Conservation (phyloP, 169 alveolate genomes). For the Cryptosporidium baileyi region DNA sequence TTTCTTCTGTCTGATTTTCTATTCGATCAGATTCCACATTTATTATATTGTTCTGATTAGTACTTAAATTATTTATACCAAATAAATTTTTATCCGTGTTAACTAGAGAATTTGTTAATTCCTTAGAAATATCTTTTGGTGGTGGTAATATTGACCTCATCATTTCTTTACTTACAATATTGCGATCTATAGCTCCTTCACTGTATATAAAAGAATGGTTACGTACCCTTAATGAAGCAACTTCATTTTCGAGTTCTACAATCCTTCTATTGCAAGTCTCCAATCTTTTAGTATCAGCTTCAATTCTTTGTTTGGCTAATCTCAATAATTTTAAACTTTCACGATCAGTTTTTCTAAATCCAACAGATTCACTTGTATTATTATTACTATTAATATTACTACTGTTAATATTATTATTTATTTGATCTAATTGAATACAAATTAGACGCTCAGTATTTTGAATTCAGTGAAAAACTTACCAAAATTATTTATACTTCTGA, state of each 20-base stretch:
- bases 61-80: not conserved
- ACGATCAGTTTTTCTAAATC: slow-evolving; percentile 72
- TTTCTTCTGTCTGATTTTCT: too few species aligned
- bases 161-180: slow-evolving; percentile 21
- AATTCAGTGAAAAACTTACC: not conserved
- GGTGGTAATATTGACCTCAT: slow-evolving; percentile 36
- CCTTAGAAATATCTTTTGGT: not conserved
- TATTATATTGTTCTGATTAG: too few species aligned
- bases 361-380: slow-evolving; percentile 28
- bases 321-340: slow-evolving; percentile 75
- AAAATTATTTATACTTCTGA: slow-evolving; percentile 12
- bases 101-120: slow-evolving; percentile 2
- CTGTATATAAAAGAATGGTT: slow-evolving; percentile 57
- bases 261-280: slow-evolving; percentile 63
- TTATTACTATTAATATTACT: too few species aligned
- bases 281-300: slow-evolving; percentile 76
- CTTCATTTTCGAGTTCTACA: slow-evolving; percentile 58
- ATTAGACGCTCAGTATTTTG: too few species aligned
- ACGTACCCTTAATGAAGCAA: slow-evolving; percentile 70
- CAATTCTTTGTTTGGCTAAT: slow-evolving; percentile 76
- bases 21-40: too few species aligned
- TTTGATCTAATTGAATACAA: too few species aligned
- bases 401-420: too few species aligned
- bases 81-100: not conserved
- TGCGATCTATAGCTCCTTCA: slow-evolving; percentile 50